A percentile compares a stretch with the other conserved stretches of the same genome.
Evolutionary conservation across 2,329 filamentous ascomycete genomes (phyloP).

Genomic region (Madurella mycetomatis): DNA sequence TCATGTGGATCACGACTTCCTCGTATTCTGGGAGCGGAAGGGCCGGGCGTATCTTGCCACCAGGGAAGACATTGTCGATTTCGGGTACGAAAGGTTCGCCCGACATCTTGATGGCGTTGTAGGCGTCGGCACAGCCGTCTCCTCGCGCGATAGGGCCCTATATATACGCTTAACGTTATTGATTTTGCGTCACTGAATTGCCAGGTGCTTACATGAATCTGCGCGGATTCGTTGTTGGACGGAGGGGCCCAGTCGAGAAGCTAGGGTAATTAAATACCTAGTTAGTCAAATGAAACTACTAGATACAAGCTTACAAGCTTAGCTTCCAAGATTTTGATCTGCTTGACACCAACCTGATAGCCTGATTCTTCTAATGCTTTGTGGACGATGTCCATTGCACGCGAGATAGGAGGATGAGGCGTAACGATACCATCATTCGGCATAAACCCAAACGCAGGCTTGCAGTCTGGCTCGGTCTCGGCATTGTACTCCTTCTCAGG

Average conservation of each 20-base stretch:
- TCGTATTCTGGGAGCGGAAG: conserved; percentile 7
- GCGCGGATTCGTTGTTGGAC: not conserved
- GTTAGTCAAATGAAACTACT: no score
- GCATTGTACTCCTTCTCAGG: not conserved
- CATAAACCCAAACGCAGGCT: conserved; percentile 10
- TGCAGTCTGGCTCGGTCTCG: conserved; percentile 29
- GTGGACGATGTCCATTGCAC: conserved; percentile 47
- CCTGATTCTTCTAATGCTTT: not conserved
- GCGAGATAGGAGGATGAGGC: conserved; percentile 53
- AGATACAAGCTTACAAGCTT: conserved; percentile 30
- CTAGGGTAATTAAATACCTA: not conserved
- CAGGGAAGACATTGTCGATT: conserved; percentile 7
- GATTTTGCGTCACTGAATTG: not conserved
- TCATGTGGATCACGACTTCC: conserved; percentile 9
- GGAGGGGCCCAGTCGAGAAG: conserved; percentile 7
- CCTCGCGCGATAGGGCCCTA: conserved; percentile 8
- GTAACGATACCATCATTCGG: conserved; percentile 45
- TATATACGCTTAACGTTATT: not conserved
- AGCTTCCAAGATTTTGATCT: not conserved
- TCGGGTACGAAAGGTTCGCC: conserved; percentile 10
- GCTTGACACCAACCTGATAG: not conserved
- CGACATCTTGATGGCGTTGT: conserved; percentile 8
- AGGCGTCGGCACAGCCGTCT: conserved; percentile 10
- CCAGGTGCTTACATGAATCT: not conserved
- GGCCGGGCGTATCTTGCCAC: not conserved